Evolutionary conservation across 192 early-diverging fungal genomes (phyloP).

Genomic region (Chytriomyces hyalinus): DNA sequence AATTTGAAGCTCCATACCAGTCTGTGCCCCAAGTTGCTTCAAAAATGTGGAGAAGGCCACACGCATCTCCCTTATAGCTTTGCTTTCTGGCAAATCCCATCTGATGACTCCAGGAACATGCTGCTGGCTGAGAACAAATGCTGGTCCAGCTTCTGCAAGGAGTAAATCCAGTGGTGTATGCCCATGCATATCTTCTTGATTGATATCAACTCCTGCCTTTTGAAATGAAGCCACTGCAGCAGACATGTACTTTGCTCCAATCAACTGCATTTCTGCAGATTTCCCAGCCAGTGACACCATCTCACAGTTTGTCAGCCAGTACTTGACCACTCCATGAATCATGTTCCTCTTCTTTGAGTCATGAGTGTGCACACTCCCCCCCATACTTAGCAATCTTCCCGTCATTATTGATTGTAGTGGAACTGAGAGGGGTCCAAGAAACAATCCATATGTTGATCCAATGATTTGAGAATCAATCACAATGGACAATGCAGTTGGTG

Average conservation of each 20-base stretch:
- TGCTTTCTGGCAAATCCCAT: too few species aligned
- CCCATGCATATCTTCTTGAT: background rate
- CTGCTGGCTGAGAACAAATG: background rate
- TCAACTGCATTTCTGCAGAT: background rate
- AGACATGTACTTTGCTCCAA: background rate
- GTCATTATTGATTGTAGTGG: background rate
- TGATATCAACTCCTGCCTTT: slow-evolving; percentile 3
- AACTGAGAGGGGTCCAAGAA: background rate
- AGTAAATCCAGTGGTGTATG: slow-evolving; percentile 12
- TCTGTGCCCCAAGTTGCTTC: too few species aligned
- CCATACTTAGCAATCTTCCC: background rate
- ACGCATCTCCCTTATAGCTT: too few species aligned
- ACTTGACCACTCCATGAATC: slow-evolving; percentile 21
- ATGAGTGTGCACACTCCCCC: background rate
- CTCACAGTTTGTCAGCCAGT: background rate
- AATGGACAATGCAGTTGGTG: background rate
- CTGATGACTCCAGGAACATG: too few species aligned
- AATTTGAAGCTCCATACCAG: too few species aligned
- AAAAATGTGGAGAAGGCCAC: too few species aligned
- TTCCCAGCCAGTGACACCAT: background rate
- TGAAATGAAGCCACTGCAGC: slow-evolving; percentile 3
- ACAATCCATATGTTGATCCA: background rate
- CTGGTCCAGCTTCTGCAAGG: background rate
- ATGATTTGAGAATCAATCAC: background rate
- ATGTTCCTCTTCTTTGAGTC: background rate